These are phyloP conservation scores for Penicillium daleae DNA, from an alignment of 495 filamentous ascomycete genomes.

Conservation along the genomic window DNA sequence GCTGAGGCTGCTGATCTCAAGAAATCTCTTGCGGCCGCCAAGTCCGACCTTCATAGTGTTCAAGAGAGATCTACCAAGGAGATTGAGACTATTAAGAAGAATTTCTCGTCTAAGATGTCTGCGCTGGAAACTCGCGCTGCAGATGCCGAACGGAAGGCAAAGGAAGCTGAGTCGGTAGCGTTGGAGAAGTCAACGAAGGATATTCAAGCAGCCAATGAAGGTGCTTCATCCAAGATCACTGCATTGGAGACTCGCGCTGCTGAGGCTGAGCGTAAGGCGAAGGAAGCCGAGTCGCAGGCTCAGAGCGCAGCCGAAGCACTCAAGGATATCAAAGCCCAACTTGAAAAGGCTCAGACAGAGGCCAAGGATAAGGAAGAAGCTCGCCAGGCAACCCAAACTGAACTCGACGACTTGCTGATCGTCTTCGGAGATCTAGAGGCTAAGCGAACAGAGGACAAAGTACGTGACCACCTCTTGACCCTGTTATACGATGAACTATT, in stretches of 20 bases:
- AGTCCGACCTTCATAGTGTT: conserved; percentile 62
- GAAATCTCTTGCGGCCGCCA: conserved; percentile 55
- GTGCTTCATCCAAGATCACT: conserved; percentile 52
- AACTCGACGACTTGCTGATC: conserved; percentile 84
- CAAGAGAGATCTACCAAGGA: conserved; percentile 56
- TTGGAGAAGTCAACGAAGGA: conserved; percentile 56
- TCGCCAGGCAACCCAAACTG: conserved; percentile 64
- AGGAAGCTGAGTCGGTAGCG: conserved; percentile 55
- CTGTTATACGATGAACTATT: conserved; percentile 1
- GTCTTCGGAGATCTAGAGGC: conserved; percentile 90
- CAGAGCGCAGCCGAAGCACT: conserved; percentile 27
- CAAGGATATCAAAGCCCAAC: conserved; percentile 26
- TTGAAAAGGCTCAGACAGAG: conserved; percentile 34
- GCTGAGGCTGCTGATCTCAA: conserved; percentile 63
- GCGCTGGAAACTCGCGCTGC: conserved; percentile 52
- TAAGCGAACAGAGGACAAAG: conserved; percentile 80
- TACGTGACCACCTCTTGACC: conserved; percentile 41
- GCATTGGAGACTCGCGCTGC: conserved; percentile 51
- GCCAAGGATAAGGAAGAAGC: conserved; percentile 64
- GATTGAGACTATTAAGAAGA: conserved; percentile 60
- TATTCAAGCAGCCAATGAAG: conserved; percentile 59
- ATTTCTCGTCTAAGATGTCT: conserved; percentile 52
- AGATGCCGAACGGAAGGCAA: conserved; percentile 42
- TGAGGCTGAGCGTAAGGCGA: conserved; percentile 43
- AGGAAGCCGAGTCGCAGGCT: conserved; percentile 54